Evolutionary conservation across 768 basidiomycete genomes (phyloP), one percentile per base, ranked within the genome.

Genomic region (Mycena capillaripes): DNA sequence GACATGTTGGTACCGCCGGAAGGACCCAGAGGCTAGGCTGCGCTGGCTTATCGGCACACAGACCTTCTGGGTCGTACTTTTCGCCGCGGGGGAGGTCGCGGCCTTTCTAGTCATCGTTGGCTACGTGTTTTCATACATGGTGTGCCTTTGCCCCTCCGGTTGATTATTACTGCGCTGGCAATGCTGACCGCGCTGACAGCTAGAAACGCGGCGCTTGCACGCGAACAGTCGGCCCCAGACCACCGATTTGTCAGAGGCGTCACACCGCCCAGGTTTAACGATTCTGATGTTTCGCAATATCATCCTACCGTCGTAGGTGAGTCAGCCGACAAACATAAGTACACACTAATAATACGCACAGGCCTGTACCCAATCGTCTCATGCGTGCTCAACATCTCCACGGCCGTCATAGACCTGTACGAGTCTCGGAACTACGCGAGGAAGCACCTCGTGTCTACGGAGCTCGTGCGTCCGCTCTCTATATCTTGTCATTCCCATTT

Each of bases 21-120:
- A 25, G 4, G 23, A 53, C 52, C 25, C 10, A 7, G 52, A 25
- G 52, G 52, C 8, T 8, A 53, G 3, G 52, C 9, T 53, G 52
- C 52, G 52, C 27, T 53, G 52, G 52, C 52, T 53, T 27, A 53
- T 53, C 52, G 52, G 52, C 25, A 53, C 52, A 30, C 52, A 53
- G 52, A 53, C 52, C 17, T 27, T 53, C 52, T 53, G 52, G 52
- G 12, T 53, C 52, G 4, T 53, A 4, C 27, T 53, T 5, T 10
- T 16, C 12, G 25, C 25, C 23, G 25, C 14, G 16, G 52, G 52
- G 29, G 52, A 53, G 27, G 34, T 36, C 12, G 34, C 7, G 6
- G 34, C 34, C 7, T 36, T 36, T 12, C 34, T 36, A 12, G 12
- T 23, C 12, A 53, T 53, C 29, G n/a, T 53, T 12, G 52, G 27